A percentile compares a stretch with the other conserved stretches of the same genome.
Evolutionary conservation across 169 alveolate species (phyloP).

Genomic region (Plasmodium berghei): DNA sequence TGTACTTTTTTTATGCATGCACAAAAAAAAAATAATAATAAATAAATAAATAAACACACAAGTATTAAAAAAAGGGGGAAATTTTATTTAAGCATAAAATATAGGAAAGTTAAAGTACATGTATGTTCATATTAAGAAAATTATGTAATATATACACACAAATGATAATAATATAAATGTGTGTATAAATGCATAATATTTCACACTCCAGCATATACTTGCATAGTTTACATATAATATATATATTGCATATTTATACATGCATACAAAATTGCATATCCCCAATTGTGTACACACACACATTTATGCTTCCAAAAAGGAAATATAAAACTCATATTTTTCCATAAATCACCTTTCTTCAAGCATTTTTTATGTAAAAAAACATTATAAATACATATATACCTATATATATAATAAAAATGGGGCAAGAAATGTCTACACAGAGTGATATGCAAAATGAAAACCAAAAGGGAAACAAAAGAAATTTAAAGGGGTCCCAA

Average conservation of each 20-base stretch:
- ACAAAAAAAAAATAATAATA: slow-evolving; percentile 33
- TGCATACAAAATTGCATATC: neutral
- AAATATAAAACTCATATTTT: too few relatives aligned
- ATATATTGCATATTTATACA: neutral
- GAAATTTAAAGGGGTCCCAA: slow-evolving; percentile 20
- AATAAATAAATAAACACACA: slow-evolving; percentile 13
- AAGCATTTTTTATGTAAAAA: neutral
- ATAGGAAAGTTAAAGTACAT: slow-evolving; percentile 27
- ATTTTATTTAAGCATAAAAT: neutral
- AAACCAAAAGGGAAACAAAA: slow-evolving; percentile 25
- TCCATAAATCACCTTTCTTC: too few relatives aligned
- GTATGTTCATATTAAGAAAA: slow-evolving; percentile 19
- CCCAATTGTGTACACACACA: too few relatives aligned
- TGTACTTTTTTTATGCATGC: slow-evolving; percentile 28
- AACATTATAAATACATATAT: neutral
- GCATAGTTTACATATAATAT: neutral
- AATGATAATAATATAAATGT: neutral
- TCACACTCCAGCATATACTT: neutral
- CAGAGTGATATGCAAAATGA: slow-evolving; percentile 30
- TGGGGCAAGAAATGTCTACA: slow-evolving; percentile 62
- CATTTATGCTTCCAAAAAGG: too few relatives aligned
- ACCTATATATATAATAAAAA: neutral
- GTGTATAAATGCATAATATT: neutral
- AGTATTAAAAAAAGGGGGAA: neutral
- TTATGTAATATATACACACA: slow-evolving; percentile 3